These are phyloP conservation scores for Aspergillus novofumigatus DNA, from an alignment of 2,329 filamentous ascomycete genomes.

Conservation along the genomic window DNA sequence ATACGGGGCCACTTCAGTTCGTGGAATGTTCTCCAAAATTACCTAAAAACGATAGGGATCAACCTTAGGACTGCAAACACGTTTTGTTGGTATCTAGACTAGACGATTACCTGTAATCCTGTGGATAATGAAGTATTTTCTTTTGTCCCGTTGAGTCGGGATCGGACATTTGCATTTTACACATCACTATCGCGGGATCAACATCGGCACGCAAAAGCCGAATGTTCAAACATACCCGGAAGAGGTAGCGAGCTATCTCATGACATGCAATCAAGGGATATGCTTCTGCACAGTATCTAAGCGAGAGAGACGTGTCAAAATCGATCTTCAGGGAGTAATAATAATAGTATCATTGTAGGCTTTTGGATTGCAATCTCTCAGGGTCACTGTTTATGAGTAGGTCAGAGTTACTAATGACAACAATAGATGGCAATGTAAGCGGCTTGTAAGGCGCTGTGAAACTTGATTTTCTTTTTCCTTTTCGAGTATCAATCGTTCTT, in stretches of 20 bases:
- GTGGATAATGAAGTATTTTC: neutral
- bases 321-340: neutral
- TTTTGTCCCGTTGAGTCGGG: neutral
- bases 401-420: neutral
- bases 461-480: neutral
- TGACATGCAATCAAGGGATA: neutral
- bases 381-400: neutral
- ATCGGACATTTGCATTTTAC: neutral
- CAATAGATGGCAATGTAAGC: neutral
- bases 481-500: too few species aligned
- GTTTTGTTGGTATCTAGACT: neutral
- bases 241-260: neutral
- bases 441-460: neutral
- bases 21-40: neutral
- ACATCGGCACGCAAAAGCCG: neutral
- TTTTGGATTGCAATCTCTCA: neutral
- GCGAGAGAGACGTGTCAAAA: neutral
- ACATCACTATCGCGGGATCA: neutral
- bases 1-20: neutral
- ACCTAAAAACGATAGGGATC: too few species aligned
- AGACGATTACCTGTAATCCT: neutral
- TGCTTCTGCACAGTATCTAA: neutral
- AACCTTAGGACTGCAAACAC: too few species aligned
- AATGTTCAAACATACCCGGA: neutral
- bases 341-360: neutral